Conservation (phyloP, 163 green algal species). For the Coccomyxa subellipsoidea region DNA sequence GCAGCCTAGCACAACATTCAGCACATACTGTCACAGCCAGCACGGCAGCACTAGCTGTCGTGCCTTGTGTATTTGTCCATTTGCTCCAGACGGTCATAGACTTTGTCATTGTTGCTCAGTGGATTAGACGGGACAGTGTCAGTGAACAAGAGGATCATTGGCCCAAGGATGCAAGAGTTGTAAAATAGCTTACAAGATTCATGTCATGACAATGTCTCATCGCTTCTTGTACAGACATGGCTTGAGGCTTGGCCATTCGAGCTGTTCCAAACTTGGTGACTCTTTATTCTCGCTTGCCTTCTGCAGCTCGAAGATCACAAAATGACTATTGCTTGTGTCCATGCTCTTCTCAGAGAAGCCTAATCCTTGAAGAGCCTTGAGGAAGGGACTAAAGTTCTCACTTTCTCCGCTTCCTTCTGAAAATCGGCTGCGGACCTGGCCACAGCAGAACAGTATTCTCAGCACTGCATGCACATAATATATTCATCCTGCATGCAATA, state of each 20-base stretch:
- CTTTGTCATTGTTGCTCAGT: conserved; percentile 60
- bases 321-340: conserved; percentile 86
- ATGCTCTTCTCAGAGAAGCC: conserved; percentile 68
- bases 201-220: no score
- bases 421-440: conserved; percentile 17
- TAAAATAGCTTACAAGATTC: neutral
- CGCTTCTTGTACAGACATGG: conserved; percentile 88
- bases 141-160: neutral
- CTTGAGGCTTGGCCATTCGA: conserved; percentile 84
- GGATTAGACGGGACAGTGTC: neutral
- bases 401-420: neutral
- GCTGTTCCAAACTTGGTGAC: neutral
- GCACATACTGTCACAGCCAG: conserved; percentile 28
- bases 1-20: conserved; percentile 34
- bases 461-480: neutral
- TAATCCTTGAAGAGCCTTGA: conserved; percentile 53
- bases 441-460: neutral
- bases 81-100: conserved; percentile 77
- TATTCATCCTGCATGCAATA: neutral
- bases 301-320: conserved; percentile 80
- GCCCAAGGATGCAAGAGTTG: no score
- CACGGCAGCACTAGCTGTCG: conserved; percentile 54
- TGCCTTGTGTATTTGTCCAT: conserved; percentile 72
- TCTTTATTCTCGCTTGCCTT: conserved; percentile 41
- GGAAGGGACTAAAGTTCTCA: conserved; percentile 61